Evolutionary conservation across 768 basidiomycete genomes (phyloP), one percentile per base, ranked within the genome.

Genomic region (Leccinum subgranulosum): DNA sequence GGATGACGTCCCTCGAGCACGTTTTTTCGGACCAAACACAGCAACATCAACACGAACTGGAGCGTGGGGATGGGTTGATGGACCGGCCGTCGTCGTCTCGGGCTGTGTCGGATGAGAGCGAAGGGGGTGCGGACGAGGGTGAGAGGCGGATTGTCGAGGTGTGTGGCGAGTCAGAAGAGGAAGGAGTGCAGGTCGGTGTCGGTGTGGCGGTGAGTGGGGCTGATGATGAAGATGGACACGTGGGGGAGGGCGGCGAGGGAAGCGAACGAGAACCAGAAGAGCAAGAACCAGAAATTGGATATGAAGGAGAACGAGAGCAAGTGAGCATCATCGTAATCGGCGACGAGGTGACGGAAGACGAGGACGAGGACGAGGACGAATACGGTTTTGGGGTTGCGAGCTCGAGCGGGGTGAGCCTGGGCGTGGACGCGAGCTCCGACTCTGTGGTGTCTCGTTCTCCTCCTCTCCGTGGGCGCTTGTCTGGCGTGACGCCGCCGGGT

Each of bases 1-100:
- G 41, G 41, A 73, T 71, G 69, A 73, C 71, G 36, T 60, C 67
- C 46, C 50, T 64, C 60, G 62, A 73, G 15, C 64, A 63, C 55
- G 57, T 60, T 62, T 59, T 58, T 27, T 55, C 66, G 60, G 60
- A 60, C 52, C 60, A 43, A 43, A 19, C 19, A 10, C 41, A 19
- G 19, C 41, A 43, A 19, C 39, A 19, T 41, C n/a, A 41, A 41
- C 19, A 43, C 5, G 41, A 43, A 6, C 5, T 43, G 6, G 41
- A 43, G 41, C 9, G 41, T 43, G 41, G 19, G 19, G 10, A 41
- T 28, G 28, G 43, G 49, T 43, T 53, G 52, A 47, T 19, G 41
- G 41, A 61, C 39, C 51, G 17, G 29, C 25, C 21, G 5, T 28
- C 55, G 9, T 28, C 53, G 8, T 47, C 55, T 19, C 43, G 51